phyloP scores from a whole-genome alignment of 495 filamentous ascomycete genomes.

The Podospora appendiculata region DNA sequence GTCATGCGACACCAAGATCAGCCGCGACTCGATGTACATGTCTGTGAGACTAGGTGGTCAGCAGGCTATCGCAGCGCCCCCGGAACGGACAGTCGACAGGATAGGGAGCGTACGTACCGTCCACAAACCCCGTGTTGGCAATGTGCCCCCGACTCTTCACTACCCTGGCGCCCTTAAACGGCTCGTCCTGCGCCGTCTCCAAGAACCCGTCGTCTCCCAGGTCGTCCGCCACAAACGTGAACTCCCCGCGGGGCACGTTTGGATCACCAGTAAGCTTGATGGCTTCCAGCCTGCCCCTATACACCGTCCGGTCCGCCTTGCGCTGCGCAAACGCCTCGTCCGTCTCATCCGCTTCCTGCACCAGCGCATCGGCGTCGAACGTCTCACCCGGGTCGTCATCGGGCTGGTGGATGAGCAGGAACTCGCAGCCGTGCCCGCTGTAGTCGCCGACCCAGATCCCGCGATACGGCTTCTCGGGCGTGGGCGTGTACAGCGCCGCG shows the following conservation, averaged over 20 bases:
- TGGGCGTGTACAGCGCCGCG: constrained; percentile 64
- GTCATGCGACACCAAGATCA: constrained; percentile 73
- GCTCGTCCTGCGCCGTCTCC: constrained; percentile 43
- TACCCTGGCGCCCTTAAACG: constrained; percentile 67
- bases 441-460: constrained; percentile 94
- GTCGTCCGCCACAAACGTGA: constrained; percentile 71
- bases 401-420: constrained; percentile 68
- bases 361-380: constrained; percentile 18
- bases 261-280: constrained; percentile 88
- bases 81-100: neutral
- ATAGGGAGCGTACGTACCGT: constrained; percentile 45
- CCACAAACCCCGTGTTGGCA: constrained; percentile 57
- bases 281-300: constrained; percentile 60
- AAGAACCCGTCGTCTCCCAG: constrained; percentile 54
- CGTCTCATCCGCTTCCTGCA: constrained; percentile 25
- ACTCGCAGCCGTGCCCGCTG: constrained; percentile 80
- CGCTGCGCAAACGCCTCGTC: constrained; percentile 27
- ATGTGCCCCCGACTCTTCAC: constrained; percentile 72
- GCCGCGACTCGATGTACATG: constrained; percentile 60
- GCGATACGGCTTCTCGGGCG: constrained; percentile 68
- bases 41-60: constrained; percentile 39
- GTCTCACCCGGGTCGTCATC: constrained; percentile 33
- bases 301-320: constrained; percentile 19
- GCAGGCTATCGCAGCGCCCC: neutral
- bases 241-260: constrained; percentile 80